Percentiles rank a stretch among this genome's conserved stretches.
Evolutionary conservation across 257 asterid genomes (phyloP).

Genomic region (Nicotiana noctiflora): DNA sequence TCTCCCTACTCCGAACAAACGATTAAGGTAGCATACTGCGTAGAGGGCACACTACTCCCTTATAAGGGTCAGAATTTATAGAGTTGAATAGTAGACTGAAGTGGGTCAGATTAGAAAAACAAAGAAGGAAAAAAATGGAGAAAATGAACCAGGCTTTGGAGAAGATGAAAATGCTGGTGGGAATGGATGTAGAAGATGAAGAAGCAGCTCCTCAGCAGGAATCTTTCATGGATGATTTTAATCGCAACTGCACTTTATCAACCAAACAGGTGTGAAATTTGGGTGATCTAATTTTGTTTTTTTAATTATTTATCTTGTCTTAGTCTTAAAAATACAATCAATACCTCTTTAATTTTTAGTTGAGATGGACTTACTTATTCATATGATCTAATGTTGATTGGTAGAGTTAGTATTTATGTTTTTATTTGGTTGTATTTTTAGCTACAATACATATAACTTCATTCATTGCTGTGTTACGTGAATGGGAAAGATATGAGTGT

Average conservation of each 20-base stretch:
- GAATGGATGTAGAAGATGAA: conserved; percentile 86
- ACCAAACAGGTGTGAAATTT: conserved; percentile 60
- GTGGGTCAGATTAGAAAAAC: background rate
- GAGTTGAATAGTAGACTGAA: background rate
- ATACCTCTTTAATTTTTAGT: background rate
- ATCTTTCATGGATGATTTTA: conserved; percentile 69
- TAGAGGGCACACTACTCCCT: too few species aligned
- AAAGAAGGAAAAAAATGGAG: conserved; percentile 39
- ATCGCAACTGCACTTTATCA: conserved; percentile 83
- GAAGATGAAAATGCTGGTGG: conserved; percentile 97
- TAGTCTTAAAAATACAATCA: background rate
- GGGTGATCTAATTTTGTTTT: background rate
- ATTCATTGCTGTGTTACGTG: background rate
- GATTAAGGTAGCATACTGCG: too few species aligned
- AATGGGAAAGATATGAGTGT: background rate
- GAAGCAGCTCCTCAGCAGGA: conserved; percentile 37
- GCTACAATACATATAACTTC: background rate
- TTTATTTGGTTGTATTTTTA: background rate
- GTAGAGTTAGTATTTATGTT: background rate
- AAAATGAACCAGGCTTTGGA: conserved; percentile 81
- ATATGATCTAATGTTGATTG: background rate
- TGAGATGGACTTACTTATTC: background rate
- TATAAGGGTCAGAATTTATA: background rate
- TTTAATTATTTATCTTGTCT: background rate
- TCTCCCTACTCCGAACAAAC: too few species aligned